phyloP scores from a whole-genome alignment of 495 filamentous ascomycete genomes.

The Lichina pygmaea region DNA sequence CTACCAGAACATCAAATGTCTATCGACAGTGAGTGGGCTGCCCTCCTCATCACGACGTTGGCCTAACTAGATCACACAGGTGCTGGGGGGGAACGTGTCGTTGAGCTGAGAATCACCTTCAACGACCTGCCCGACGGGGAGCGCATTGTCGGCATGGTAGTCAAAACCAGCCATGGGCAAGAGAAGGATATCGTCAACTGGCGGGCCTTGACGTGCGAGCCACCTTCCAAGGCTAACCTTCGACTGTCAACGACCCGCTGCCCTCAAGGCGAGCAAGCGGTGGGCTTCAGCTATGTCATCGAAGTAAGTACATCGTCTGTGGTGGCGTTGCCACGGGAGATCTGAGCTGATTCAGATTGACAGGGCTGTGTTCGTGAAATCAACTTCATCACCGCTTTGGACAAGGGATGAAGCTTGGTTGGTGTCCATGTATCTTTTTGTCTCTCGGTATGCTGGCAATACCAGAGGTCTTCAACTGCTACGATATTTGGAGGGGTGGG shows the following conservation, averaged over 20 bases:
- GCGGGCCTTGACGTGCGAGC: neutral
- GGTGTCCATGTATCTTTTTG: too few species aligned
- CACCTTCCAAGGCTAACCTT: neutral
- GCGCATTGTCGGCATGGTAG: neutral
- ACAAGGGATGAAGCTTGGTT: too few species aligned
- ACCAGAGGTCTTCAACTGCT: too few species aligned
- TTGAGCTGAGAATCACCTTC: neutral
- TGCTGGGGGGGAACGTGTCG: neutral
- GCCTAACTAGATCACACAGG: neutral
- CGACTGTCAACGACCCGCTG: neutral
- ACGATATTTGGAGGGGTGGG: too few species aligned
- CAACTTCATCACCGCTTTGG: neutral
- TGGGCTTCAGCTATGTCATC: slow-evolving; percentile 1
- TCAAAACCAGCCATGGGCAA: neutral
- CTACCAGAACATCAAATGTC: neutral
- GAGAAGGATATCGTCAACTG: neutral
- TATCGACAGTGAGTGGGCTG: neutral
- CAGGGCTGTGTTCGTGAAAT: slow-evolving; percentile 1
- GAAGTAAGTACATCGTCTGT: neutral
- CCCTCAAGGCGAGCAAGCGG: neutral
- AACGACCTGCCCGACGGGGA: neutral
- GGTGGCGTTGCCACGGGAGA: neutral
- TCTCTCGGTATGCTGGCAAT: too few species aligned
- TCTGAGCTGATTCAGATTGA: neutral
- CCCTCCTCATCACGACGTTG: neutral